phyloP scores from a whole-genome alignment of 2,329 filamentous ascomycete genomes.

The Emmonsia crescens region DNA sequence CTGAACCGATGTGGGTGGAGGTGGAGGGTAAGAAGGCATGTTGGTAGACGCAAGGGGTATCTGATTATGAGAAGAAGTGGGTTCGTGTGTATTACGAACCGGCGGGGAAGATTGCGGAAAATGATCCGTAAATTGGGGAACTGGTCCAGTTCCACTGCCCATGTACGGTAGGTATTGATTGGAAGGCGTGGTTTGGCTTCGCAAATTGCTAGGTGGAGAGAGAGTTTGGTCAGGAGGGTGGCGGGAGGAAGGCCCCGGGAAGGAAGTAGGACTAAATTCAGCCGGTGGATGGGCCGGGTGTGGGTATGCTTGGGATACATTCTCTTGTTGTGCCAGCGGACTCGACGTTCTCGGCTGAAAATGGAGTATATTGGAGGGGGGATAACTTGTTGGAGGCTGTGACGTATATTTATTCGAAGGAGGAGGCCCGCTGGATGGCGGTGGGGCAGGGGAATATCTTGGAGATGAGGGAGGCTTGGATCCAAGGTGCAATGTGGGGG shows the following conservation, averaged over 20 bases:
- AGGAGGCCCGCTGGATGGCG: slow-evolving; percentile 19
- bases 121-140: neutral
- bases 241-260: neutral
- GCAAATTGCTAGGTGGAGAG: neutral
- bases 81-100: slow-evolving; percentile 1
- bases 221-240: slow-evolving; percentile 2
- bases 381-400: slow-evolving; percentile 23
- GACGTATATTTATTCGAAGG: slow-evolving; percentile 31
- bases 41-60: neutral
- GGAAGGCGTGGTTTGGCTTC: neutral
- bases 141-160: neutral
- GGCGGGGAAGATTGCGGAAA: neutral
- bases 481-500: slow-evolving; percentile 22
- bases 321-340: slow-evolving; percentile 46
- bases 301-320: slow-evolving; percentile 22
- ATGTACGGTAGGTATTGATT: neutral
- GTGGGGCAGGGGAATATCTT: slow-evolving; percentile 39
- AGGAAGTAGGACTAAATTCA: neutral
- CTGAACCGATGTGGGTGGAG: neutral
- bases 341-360: slow-evolving; percentile 57
- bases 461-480: slow-evolving; percentile 28
- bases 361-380: slow-evolving; percentile 28
- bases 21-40: neutral
- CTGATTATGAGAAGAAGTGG: neutral
- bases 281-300: slow-evolving; percentile 3